phyloP scores from a whole-genome alignment of 441 rosid genomes.

The Populus hybrid region DNA sequence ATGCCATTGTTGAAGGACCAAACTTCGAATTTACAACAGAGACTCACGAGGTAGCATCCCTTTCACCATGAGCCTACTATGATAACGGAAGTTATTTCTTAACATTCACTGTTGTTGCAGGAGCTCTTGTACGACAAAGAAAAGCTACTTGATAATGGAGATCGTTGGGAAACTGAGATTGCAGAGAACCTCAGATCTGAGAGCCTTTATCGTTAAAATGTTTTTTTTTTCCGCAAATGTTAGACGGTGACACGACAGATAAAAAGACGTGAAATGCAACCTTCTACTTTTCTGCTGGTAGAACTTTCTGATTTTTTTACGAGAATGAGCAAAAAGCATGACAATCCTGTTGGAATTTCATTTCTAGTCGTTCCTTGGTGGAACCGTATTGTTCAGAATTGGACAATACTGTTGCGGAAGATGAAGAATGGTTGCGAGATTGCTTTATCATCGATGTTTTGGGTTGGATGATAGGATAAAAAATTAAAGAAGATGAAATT shows the following conservation, averaged over 20 bases:
- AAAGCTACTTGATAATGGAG: conserved; percentile 97
- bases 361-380: neutral
- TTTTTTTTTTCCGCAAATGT: conserved; percentile 1
- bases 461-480: too few species aligned
- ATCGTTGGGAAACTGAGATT: conserved; percentile 97
- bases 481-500: too few species aligned
- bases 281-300: neutral
- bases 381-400: neutral
- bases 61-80: neutral
- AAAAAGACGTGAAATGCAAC: neutral
- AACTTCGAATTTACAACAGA: conserved; percentile 96
- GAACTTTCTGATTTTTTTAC: neutral
- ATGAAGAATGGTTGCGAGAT: too few species aligned
- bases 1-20: conserved; percentile 98
- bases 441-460: too few species aligned
- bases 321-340: neutral
- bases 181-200: conserved; percentile 97
- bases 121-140: conserved; percentile 95
- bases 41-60: conserved; percentile 73
- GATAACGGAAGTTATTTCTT: neutral
- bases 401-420: too few species aligned
- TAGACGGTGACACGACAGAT: neutral
- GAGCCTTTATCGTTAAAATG: conserved; percentile 77
- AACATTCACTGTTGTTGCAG: conserved; percentile 31
- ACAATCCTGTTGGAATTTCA: neutral